Base-by-base conservation (phyloP, 768 basidiomycete genomes). In the Trametopsis cervina region DNA sequence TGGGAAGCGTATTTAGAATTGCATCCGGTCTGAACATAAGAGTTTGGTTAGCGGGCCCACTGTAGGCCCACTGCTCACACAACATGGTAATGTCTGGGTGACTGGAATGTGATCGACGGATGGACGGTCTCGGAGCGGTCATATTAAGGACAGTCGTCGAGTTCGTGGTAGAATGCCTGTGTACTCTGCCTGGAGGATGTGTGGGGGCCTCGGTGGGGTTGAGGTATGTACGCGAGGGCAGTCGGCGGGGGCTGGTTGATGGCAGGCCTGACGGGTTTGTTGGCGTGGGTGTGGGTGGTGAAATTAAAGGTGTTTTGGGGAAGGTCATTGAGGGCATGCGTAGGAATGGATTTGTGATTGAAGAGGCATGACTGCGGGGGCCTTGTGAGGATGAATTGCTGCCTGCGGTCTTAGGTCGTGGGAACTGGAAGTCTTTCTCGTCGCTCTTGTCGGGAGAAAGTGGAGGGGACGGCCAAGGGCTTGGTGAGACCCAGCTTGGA, bases 41-140 rank as follows among this genome's bases (percentile, higher is more conserved):
- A 15, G 80, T 83, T 61, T 75, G 68, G 54, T 80, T 80, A 29
- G 80, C 81, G 7, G 83, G 80, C 4, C 83, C 81, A 5, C 68
- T 60, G 7, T 64, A 60, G 1, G 75, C 63, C 79, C 79, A 87
- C 44, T 78, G 70, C 47, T 78, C 67, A 46, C 83, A 77, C 15
- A 85, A 70, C 5, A 73, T 69, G n/a, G 69, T 61, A 38, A 85
- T 72, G 57, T 80, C 77, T 10, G 79, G 68, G 56, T 83, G 77
- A 51, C 80, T 83, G 17, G 60, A 64, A 33, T 66, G 69, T 40
- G 60, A 57, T 29, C 72, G 69, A 42, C 76, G 70, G 15, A 81
- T 66, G 7, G 73, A 70, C 1, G 80, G 77, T 4, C 74, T 69
- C 2, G 75, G 69, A 1, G 71, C 69, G 24, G 66, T 62, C 7